Conservation (phyloP, 169 alveolate genomes). For the Eimeria acervulina region DNA sequence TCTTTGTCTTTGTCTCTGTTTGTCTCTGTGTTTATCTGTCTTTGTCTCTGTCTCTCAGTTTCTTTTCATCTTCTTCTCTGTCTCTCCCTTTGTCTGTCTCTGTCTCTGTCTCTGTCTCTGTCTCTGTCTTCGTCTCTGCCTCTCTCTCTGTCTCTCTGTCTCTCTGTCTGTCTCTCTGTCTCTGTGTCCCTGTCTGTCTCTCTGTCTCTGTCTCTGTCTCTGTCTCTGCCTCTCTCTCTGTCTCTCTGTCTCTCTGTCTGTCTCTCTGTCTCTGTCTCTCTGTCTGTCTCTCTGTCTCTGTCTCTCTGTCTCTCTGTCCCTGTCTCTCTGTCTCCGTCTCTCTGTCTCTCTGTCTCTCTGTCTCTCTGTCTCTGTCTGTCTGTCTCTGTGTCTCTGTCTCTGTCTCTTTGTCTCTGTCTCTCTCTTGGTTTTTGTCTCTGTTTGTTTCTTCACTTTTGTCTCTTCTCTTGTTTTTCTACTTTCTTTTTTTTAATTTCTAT, state of each 20-base stretch:
- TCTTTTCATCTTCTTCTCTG: neutral
- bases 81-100: neutral
- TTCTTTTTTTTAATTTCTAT: neutral
- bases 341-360: no score
- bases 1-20: no score
- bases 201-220: neutral
- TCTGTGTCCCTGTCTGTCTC: no score
- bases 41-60: no score
- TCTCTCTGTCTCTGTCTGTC: no score
- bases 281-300: neutral
- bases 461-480: neutral
- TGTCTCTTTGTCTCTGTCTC: no score
- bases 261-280: neutral
- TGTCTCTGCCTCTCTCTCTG: neutral
- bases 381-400: no score
- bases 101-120: neutral
- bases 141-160: neutral
- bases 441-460: no score
- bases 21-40: no score
- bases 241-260: neutral
- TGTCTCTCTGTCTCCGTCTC: no score
- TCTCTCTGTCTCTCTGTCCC: no score
- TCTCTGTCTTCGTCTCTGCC: neutral
- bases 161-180: constrained; percentile 14
- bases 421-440: no score